Evolutionary conservation across 768 basidiomycete genomes (phyloP).

Genomic region (Infundibulicybe gibba): DNA sequence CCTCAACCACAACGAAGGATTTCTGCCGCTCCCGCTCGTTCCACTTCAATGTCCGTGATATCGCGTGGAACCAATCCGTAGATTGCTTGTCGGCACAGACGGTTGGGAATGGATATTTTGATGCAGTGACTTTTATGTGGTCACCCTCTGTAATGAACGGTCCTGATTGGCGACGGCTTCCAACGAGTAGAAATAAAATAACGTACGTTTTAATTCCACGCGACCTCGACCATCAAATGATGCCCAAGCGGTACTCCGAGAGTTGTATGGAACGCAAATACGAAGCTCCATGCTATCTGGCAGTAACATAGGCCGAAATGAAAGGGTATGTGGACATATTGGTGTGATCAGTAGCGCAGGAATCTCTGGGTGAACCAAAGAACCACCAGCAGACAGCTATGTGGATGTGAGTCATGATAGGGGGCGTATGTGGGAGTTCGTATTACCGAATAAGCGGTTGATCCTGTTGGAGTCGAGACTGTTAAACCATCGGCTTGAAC

Average conservation of each 20-base stretch:
- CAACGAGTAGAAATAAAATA: background rate
- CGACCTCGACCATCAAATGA: constrained; percentile 97
- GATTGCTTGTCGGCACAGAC: constrained; percentile 98
- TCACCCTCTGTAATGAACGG: constrained; percentile 76
- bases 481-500: constrained; percentile 97
- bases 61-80: constrained; percentile 98
- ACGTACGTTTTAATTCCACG: constrained; percentile 91
- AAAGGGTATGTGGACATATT: constrained; percentile 97
- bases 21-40: constrained; percentile 99
- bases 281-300: constrained; percentile 98
- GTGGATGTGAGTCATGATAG: constrained; percentile 4
- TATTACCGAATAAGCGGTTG: constrained; percentile 94
- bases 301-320: constrained; percentile 97
- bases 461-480: constrained; percentile 95
- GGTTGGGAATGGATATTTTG: constrained; percentile 97
- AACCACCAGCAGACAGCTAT: constrained; percentile 92
- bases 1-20: constrained; percentile 97
- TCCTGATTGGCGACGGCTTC: constrained; percentile 4
- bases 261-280: constrained; percentile 99
- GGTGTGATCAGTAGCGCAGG: constrained; percentile 96
- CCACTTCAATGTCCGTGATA: constrained; percentile 96
- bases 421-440: constrained; percentile 5
- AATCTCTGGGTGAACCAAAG: constrained; percentile 96
- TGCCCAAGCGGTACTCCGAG: constrained; percentile 97
- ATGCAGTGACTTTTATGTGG: constrained; percentile 97